phyloP scores from a whole-genome alignment of 768 basidiomycete genomes.

The Trametes coccinea region DNA sequence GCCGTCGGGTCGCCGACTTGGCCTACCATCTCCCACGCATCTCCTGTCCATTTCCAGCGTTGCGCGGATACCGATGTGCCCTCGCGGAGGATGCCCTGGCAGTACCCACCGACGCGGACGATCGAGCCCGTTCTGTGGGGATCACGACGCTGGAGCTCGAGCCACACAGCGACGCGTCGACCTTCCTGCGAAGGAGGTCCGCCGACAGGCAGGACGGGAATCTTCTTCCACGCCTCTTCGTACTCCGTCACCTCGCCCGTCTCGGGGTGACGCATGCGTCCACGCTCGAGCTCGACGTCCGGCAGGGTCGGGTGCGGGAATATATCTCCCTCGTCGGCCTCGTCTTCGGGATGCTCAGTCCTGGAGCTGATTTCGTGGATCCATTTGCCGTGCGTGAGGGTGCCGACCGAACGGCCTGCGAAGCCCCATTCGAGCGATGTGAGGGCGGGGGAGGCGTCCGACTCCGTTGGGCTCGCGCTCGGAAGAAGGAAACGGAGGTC shows the following conservation, averaged over 20 bases:
- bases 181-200: background rate
- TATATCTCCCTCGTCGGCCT: conserved; percentile 19
- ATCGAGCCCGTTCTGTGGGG: background rate
- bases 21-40: background rate
- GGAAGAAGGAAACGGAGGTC: conserved; percentile 14
- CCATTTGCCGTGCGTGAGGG: conserved; percentile 17
- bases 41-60: conserved; percentile 15
- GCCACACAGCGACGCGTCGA: background rate
- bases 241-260: conserved; percentile 14
- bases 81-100: conserved; percentile 15
- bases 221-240: conserved; percentile 20
- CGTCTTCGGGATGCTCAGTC: conserved; percentile 13
- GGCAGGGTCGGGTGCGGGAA: conserved; percentile 15
- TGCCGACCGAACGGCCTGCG: conserved; percentile 15
- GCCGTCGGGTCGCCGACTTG: background rate
- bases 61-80: conserved; percentile 5
- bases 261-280: conserved; percentile 16
- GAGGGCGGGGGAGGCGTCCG: background rate
- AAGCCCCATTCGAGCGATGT: conserved; percentile 17
- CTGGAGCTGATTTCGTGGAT: conserved; percentile 23
- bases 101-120: conserved; percentile 14
- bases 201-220: conserved; percentile 2
- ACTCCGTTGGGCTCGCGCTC: too few species aligned
- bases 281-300: conserved; percentile 16
- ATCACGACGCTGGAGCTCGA: background rate